Evolutionary conservation across 2,329 filamentous ascomycete species (phyloP), one percentile per base, ranked within the genome.

Genomic region (Exophiala spinifera): DNA sequence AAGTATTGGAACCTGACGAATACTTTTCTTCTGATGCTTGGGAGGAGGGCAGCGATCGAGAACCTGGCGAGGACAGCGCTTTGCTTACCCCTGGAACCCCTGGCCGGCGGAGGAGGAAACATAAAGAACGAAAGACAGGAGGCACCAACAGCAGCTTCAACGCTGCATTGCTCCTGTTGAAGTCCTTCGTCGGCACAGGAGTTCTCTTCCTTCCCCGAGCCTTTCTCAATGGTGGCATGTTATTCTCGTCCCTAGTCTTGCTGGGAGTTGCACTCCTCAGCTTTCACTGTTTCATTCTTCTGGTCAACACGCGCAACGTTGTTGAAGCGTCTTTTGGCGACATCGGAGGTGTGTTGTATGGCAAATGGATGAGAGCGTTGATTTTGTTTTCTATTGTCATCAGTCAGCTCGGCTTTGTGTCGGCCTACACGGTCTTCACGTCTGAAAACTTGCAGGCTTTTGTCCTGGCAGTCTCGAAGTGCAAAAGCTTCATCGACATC

Each of bases 241-340:
- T 96, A 14, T 99, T 99, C 72, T 96, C 91, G 65, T 96, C 95
- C 67, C 61, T 95, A 48, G 88, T 99, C 14, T 81, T 99, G n/a
- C 77, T 99, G 19, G 81, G 79, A 36, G 89, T 99, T 14, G 91
- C 94, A 5, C 76, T 82, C 1, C 77, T 99, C 55, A 96, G 91
- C 69, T 99, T 96, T 74, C 96, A 96, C 76, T 96, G 91, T 75
- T 99, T 99, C 72, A 91, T 99, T 39, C 79, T 99, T 13, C 81
- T 99, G 28, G 91, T 96, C 59, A 86, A 86, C 56, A 94, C 91
- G 1, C 87, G 94, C 31, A 76, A 96, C 46, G 87, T 84, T 67
- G 83, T 97, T 23, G 87, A 91, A 46, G 91, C 89, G n/a, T 97
- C 94, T 1, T 99, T 97, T 73, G 94, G 94, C 71, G 94, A 97